Evolutionary conservation across 1,284 basidiomycete genomes (phyloP).

Genomic region (Boletus semigastroideus): DNA sequence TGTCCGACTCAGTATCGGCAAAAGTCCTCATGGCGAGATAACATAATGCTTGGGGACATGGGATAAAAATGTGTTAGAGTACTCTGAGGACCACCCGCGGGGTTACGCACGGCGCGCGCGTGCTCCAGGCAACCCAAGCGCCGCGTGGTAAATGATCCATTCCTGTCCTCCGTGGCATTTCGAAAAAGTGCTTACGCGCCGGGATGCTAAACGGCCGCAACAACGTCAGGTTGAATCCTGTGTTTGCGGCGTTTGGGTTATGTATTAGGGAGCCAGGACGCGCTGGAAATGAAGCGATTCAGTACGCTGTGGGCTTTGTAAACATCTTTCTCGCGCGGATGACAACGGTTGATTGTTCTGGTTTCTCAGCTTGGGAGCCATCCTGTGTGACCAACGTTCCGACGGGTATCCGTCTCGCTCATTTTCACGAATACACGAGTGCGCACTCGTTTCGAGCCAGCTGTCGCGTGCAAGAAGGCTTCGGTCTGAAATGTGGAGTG

Average conservation of each 20-base stretch:
- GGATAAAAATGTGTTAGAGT: not conserved
- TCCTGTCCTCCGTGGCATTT: not conserved
- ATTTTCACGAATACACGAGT: conserved; percentile 7
- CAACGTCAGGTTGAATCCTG: conserved; percentile 43
- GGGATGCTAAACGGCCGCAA: conserved; percentile 59
- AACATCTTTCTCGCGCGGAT: conserved; percentile 4
- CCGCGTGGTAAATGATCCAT: not conserved
- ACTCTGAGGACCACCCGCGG: not conserved
- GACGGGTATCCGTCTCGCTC: conserved; percentile 27
- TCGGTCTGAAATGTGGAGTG: too few species aligned
- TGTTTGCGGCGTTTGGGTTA: not conserved
- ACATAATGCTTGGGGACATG: conserved; percentile 57
- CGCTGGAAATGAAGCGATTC: conserved; percentile 7
- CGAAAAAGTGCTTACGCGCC: conserved; percentile 45
- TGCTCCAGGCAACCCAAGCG: conserved; percentile 35
- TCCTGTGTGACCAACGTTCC: not conserved
- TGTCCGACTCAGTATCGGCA: not conserved
- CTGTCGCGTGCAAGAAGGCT: too few species aligned
- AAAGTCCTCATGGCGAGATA: conserved; percentile 58
- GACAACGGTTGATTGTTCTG: not conserved
- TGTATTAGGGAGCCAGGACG: not conserved
- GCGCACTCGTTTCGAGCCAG: not conserved
- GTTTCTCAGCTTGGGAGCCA: conserved; percentile 18
- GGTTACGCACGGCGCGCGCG: conserved; percentile 4
- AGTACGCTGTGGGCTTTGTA: not conserved